These are phyloP conservation scores for Delonix regia DNA, from an alignment of 306 rosid species.

Conservation along the genomic window DNA sequence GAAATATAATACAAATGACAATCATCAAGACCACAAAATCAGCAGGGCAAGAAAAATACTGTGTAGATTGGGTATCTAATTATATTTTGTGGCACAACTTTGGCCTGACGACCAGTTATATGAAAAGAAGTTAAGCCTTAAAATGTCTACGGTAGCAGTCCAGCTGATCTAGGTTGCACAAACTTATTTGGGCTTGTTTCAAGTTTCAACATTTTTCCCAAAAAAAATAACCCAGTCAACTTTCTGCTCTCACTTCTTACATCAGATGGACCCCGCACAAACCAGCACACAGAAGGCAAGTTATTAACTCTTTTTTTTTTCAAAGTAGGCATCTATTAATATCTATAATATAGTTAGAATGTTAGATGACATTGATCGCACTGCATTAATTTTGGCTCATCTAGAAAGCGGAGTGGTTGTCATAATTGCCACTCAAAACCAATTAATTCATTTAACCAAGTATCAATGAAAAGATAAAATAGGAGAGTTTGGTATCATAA, in stretches of 20 bases:
- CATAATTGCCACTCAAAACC: neutral
- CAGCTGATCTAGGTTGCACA: neutral
- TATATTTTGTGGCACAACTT: neutral
- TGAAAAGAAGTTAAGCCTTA: neutral
- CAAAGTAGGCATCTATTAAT: neutral
- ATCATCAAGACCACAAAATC: neutral
- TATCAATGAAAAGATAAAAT: neutral
- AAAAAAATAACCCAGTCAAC: neutral
- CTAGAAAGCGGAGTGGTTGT: neutral
- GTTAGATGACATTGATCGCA: neutral
- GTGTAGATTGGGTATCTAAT: neutral
- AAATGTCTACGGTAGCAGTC: neutral
- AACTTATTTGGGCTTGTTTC: neutral
- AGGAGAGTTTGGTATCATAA: neutral
- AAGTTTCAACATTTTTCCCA: neutral
- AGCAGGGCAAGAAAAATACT: neutral
- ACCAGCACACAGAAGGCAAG: neutral
- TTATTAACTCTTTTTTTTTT: no score
- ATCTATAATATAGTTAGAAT: neutral
- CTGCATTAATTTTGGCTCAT: constrained; percentile 13
- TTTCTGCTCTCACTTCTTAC: neutral
- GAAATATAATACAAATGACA: neutral
- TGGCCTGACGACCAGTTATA: no score
- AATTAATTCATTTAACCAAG: constrained; percentile 6
- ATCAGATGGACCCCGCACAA: neutral